Evolutionary conservation across 192 early-diverging fungal genomes (phyloP).

Genomic region (Phycomyces blakesleeanus): DNA sequence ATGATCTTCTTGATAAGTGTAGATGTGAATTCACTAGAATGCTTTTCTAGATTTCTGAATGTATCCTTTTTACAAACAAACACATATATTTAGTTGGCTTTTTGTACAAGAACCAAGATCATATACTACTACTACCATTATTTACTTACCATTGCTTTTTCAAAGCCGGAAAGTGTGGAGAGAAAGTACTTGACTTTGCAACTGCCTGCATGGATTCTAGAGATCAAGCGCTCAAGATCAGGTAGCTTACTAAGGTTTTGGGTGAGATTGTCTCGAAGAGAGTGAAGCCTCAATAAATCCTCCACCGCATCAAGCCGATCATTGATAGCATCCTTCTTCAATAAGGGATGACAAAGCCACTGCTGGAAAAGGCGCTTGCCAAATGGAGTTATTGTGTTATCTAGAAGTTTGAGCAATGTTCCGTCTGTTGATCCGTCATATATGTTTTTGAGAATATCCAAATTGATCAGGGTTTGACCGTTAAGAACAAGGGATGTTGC

Average conservation of each 20-base stretch:
- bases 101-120: no score
- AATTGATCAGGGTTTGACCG: conserved; percentile 87
- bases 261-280: conserved; percentile 45
- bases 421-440: conserved; percentile 69
- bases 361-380: conserved; percentile 74
- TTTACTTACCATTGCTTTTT: conserved; percentile 41
- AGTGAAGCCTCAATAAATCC: conserved; percentile 59
- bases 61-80: conserved; percentile 33
- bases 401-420: conserved; percentile 81
- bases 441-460: conserved; percentile 88
- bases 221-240: conserved; percentile 89
- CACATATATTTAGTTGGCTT: no score
- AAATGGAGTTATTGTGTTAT: conserved; percentile 84
- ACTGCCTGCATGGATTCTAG: conserved; percentile 81
- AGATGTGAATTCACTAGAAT: conserved; percentile 50
- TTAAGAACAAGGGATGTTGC: conserved; percentile 79
- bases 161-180: conserved; percentile 56
- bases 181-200: conserved; percentile 88
- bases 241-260: conserved; percentile 54
- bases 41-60: conserved; percentile 32
- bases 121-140: neutral
- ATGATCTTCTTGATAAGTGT: conserved; percentile 48
- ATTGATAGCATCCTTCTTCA: conserved; percentile 65
- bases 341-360: conserved; percentile 90
- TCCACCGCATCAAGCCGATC: conserved; percentile 87